Evolutionary conservation across 2,329 filamentous ascomycete species (phyloP), one percentile per base, ranked within the genome.

Genomic region (Alternaria brassicicola): DNA sequence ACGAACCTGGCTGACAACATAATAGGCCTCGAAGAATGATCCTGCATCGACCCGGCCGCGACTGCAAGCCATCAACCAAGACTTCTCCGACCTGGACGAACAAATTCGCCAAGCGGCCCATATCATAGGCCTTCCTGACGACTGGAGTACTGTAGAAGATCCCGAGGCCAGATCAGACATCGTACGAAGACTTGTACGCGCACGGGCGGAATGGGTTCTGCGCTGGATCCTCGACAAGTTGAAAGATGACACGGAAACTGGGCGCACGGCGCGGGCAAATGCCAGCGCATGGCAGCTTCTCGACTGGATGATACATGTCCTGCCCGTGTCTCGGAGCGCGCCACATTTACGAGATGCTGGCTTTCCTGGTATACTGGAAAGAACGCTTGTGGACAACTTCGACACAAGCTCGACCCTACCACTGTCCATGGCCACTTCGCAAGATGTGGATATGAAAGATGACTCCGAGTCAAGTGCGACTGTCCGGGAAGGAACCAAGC

Each of bases 311-410:
- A 83, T 91, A 52, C 79, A 82, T 48, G 79, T 86, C n/a, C 85
- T 94, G 17, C 88, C 91, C 0, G 79, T 87, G 0, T 88, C 89
- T 43, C 88, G 86, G 10, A 81, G 91, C 23, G 90, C 91, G 8
- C 87, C 88, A 57, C 87, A 90, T 4, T 82, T 96, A 6, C 87
- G 86, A 21, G 88, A 93, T 57, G 83, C 88, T 55, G 84, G 86
- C 43, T 91, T 96, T 52, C 78, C 90, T 31, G 77, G 79, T 1
- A 84, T 92, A 9, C 74, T 96, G 39, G 86, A 88, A 66, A 84
- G 86, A 66, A 86, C 88, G 0, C 77, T 93, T 46, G 82, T 85
- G 46, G 89, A 92, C 48, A 70, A 72, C 61, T 76, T 74, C 45
- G 68, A 65, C 49, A 48, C 59, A 13, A 58, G 63, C 19, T 35